Conservation (phyloP, 345 rosid species). For the Noccaea caerulescens region DNA sequence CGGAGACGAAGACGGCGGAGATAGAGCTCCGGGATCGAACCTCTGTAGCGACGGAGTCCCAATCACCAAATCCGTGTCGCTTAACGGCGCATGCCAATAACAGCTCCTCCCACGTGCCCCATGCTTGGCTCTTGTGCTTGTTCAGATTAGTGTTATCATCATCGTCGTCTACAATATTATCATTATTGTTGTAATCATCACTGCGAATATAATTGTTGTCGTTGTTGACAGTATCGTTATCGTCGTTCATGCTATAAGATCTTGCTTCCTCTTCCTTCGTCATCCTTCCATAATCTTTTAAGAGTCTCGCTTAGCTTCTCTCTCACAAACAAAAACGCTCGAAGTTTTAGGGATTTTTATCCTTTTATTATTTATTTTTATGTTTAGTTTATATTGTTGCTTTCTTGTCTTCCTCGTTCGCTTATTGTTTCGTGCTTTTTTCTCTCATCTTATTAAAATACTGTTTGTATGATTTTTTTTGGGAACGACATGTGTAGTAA, state of each 20-base stretch:
- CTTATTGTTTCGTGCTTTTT: slow-evolving; percentile 25
- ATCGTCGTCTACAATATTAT: neutral
- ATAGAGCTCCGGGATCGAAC: slow-evolving; percentile 60
- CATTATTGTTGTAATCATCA: slow-evolving; percentile 17
- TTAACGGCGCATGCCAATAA: slow-evolving; percentile 78
- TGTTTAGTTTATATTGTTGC: slow-evolving; percentile 31
- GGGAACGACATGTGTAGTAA: neutral
- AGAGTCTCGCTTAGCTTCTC: slow-evolving; percentile 1
- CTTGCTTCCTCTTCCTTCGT: slow-evolving; percentile 29
- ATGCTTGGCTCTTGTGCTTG: slow-evolving; percentile 32
- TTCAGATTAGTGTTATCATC: neutral
- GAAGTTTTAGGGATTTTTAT: slow-evolving; percentile 36
- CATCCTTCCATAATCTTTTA: slow-evolving; percentile 31
- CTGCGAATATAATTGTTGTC: slow-evolving; percentile 18
- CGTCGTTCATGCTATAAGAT: slow-evolving; percentile 30
- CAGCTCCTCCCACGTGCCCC: slow-evolving; percentile 87
- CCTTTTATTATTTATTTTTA: neutral
- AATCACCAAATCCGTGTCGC: slow-evolving; percentile 71
- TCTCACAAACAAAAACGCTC: slow-evolving; percentile 36
- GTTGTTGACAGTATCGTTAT: slow-evolving; percentile 11
- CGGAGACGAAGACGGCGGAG: slow-evolving; percentile 51
- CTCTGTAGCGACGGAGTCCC: slow-evolving; percentile 81
- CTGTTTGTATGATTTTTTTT: neutral
- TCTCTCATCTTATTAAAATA: slow-evolving; percentile 10
- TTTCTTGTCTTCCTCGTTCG: slow-evolving; percentile 36